phyloP scores from a whole-genome alignment of 768 basidiomycete species.

The Calocera viscosa region DNA sequence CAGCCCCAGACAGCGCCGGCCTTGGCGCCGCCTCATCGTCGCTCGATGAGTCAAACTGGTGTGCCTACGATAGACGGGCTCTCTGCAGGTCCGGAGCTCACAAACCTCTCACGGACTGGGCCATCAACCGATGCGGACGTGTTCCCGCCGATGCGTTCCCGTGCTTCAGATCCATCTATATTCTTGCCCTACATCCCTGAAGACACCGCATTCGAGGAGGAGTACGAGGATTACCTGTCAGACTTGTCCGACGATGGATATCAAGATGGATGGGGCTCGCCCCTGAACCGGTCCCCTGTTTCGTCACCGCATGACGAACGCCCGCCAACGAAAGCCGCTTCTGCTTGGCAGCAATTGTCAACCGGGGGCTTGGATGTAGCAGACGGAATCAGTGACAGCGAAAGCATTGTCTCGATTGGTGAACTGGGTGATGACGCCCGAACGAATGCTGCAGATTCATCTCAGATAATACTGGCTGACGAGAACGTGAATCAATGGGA shows the following conservation, averaged over 20 bases:
- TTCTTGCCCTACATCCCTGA: slow-evolving; percentile 88
- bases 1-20: slow-evolving; percentile 34
- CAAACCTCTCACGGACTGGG: slow-evolving; percentile 58
- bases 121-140: slow-evolving; percentile 75
- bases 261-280: slow-evolving; percentile 32
- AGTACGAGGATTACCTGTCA: slow-evolving; percentile 92
- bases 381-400: slow-evolving; percentile 86
- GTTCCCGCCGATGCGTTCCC: slow-evolving; percentile 85
- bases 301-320: slow-evolving; percentile 14
- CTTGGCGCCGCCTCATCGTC: slow-evolving; percentile 52
- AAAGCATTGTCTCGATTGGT: slow-evolving; percentile 82
- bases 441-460: slow-evolving; percentile 47
- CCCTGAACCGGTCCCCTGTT: slow-evolving; percentile 21
- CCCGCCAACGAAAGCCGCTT: slow-evolving; percentile 11
- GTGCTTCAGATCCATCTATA: slow-evolving; percentile 67
- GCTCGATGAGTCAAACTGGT: slow-evolving; percentile 64
- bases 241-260: slow-evolving; percentile 57
- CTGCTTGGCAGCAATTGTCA: slow-evolving; percentile 74
- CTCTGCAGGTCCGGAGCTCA: slow-evolving; percentile 60
- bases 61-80: slow-evolving; percentile 60
- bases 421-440: slow-evolving; percentile 73
- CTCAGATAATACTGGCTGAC: slow-evolving; percentile 42
- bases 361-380: slow-evolving; percentile 66
- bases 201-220: slow-evolving; percentile 80
- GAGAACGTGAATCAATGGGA: slow-evolving; percentile 94